phyloP scores from a whole-genome alignment of 1,139 yeast genomes.

The Arxiozyma heterogenica region DNA sequence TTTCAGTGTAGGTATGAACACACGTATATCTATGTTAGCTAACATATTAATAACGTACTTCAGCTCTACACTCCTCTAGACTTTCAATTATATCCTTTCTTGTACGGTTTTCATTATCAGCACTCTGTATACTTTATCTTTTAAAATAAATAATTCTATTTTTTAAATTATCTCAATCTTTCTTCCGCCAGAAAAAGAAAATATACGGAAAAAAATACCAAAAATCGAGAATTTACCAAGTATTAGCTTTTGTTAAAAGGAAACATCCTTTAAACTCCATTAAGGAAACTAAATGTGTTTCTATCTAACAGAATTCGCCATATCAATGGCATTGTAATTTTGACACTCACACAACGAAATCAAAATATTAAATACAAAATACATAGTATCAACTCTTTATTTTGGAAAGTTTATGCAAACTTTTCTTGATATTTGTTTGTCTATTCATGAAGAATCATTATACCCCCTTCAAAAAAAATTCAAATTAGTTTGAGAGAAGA shows the following conservation, averaged over 20 bases:
- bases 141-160: background rate
- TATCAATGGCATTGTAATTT: background rate
- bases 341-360: background rate
- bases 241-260: background rate
- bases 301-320: background rate
- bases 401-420: background rate
- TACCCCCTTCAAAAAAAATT: background rate
- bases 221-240: background rate
- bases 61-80: too few relatives aligned
- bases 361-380: too few relatives aligned
- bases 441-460: background rate
- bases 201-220: background rate
- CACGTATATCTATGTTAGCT: too few relatives aligned
- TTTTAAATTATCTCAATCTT: too few relatives aligned
- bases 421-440: background rate
- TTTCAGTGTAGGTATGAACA: too few relatives aligned
- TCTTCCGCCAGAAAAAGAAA: background rate
- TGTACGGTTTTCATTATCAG: too few relatives aligned
- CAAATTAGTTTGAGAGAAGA: background rate
- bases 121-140: too few relatives aligned
- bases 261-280: background rate
- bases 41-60: too few relatives aligned
- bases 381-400: background rate
- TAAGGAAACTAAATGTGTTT: background rate
- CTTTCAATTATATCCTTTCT: too few relatives aligned